Conservation (phyloP, 2,329 filamentous ascomycete species). For the Tolypocladium inflatum region DNA sequence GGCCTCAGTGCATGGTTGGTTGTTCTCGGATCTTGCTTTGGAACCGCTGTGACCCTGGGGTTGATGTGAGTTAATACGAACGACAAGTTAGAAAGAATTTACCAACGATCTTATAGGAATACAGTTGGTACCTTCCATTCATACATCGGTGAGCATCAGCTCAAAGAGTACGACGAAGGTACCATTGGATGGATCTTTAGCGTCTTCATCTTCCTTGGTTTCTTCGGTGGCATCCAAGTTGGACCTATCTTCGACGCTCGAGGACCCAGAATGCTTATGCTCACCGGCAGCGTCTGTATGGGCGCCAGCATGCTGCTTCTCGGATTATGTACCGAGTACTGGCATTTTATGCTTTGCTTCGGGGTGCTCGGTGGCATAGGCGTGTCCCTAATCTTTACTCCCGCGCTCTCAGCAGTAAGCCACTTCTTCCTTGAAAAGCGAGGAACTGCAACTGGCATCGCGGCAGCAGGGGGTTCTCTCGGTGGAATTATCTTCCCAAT, state of each 20-base stretch:
- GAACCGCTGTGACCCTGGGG: neutral
- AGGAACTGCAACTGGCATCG: neutral
- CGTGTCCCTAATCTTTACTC: neutral
- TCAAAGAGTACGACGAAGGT: slow-evolving; percentile 55
- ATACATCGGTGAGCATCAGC: slow-evolving; percentile 64
- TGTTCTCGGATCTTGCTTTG: neutral
- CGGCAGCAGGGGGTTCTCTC: neutral
- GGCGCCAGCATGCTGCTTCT: slow-evolving; percentile 39
- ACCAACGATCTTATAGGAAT: neutral
- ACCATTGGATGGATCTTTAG: slow-evolving; percentile 82
- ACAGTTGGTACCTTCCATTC: slow-evolving; percentile 46
- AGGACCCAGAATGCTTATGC: slow-evolving; percentile 59
- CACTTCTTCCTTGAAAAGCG: neutral
- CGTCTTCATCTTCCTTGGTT: slow-evolving; percentile 70
- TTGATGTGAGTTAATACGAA: neutral
- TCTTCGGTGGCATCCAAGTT: slow-evolving; percentile 74
- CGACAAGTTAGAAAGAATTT: accelerated
- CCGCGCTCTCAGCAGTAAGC: neutral
- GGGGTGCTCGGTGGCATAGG: neutral
- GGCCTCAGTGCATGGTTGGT: neutral
- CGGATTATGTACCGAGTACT: neutral
- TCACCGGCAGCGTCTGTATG: slow-evolving; percentile 52
- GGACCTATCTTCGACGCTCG: slow-evolving; percentile 73
- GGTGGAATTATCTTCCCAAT: neutral
- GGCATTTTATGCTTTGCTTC: neutral